These are phyloP conservation scores for Ascochyta koolunga DNA, from an alignment of 2,329 filamentous ascomycete genomes.

Conservation along the genomic window DNA sequence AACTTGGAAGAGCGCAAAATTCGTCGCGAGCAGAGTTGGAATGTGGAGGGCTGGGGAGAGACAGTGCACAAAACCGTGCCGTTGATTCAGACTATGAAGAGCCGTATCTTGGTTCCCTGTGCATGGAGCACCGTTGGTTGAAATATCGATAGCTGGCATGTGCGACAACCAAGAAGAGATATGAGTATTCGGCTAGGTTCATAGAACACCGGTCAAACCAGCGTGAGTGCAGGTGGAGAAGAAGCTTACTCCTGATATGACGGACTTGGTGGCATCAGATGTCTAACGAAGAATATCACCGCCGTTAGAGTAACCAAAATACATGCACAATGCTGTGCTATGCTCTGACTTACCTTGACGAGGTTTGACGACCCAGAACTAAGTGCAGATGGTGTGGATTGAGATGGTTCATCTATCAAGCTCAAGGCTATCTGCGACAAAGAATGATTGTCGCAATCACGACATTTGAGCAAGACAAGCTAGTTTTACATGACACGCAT, in stretches of 20 bases:
- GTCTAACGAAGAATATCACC: background rate
- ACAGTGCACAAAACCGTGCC: conserved; percentile 99
- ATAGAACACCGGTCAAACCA: background rate
- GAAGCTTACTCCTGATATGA: background rate
- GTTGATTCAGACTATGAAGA: conserved; percentile 96
- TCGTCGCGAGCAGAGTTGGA: conserved; percentile 93
- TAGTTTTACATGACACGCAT: no score
- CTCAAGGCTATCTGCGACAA: no score
- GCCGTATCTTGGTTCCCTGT: conserved; percentile 89
- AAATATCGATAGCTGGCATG: conserved; percentile 6
- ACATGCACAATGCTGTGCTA: background rate
- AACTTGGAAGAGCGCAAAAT: conserved; percentile 92
- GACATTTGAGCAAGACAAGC: no score
- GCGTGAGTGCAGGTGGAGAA: background rate
- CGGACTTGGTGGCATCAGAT: background rate
- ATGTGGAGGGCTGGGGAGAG: conserved; percentile 91
- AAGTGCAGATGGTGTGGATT: no score
- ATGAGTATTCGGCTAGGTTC: background rate
- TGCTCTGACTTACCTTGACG: background rate
- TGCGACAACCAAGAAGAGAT: background rate
- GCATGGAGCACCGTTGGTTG: conserved; percentile 93
- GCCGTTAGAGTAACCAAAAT: background rate
- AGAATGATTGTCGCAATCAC: no score
- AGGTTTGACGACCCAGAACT: background rate
- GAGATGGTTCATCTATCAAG: no score